Conservation (phyloP, 345 rosid species). For the Acer campestre region DNA sequence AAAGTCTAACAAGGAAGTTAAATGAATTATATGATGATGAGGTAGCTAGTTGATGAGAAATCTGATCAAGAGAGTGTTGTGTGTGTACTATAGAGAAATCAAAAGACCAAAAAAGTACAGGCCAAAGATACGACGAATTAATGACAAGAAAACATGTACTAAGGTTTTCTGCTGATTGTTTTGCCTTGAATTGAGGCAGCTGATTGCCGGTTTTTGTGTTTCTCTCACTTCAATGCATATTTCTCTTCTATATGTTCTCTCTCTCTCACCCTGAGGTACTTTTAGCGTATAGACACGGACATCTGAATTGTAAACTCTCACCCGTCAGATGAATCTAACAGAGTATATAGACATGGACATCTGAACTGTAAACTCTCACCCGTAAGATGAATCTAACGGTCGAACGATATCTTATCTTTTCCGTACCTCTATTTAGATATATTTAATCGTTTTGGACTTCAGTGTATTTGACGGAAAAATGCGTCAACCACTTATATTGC, state of each 20-base stretch:
- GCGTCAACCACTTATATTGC: background rate
- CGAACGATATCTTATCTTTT: background rate
- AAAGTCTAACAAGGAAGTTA: background rate
- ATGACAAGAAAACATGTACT: background rate
- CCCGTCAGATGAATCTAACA: background rate
- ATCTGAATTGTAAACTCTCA: background rate
- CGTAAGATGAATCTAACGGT: background rate
- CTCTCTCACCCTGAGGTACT: background rate
- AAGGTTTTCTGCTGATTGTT: background rate
- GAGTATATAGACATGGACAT: too few relatives aligned
- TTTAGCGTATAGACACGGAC: background rate
- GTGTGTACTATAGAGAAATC: background rate
- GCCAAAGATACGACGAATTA: background rate
- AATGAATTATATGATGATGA: too few relatives aligned
- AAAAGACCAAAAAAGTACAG: background rate
- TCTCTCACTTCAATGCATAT: background rate
- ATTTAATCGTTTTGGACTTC: too few relatives aligned
- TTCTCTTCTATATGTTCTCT: slow-evolving; percentile 8
- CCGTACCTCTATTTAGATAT: too few relatives aligned
- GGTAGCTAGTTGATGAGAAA: background rate
- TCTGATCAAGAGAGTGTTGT: background rate
- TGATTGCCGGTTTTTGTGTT: slow-evolving; percentile 18
- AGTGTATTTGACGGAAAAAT: too few relatives aligned
- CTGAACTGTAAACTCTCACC: background rate
- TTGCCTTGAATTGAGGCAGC: slow-evolving; percentile 26